Conservation (phyloP, 1,139 yeast genomes). For the Geotrichum phurueaensis region DNA sequence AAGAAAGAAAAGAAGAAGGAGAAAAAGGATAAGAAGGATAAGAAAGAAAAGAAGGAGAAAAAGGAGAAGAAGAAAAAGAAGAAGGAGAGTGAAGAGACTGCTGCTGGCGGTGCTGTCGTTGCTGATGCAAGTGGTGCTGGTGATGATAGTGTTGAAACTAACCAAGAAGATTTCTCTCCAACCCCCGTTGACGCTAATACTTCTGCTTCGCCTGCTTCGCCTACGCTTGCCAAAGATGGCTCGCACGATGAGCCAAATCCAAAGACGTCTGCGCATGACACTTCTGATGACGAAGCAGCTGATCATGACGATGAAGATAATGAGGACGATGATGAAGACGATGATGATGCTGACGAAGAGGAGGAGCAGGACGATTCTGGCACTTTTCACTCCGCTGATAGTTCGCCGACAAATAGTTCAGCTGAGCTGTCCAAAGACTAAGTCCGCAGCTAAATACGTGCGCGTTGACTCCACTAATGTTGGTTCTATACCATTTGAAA, state of each 20-base stretch:
- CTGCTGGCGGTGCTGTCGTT: neutral
- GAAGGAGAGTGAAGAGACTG: constrained; percentile 20
- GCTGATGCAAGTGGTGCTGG: neutral
- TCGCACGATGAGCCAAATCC: neutral
- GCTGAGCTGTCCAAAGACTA: neutral
- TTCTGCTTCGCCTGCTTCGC: neutral
- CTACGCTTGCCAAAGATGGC: neutral
- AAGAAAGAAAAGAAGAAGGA: constrained; percentile 1
- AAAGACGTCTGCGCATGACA: neutral
- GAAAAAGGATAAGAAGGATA: constrained; percentile 47
- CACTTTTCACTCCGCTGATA: neutral
- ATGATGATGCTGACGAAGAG: neutral
- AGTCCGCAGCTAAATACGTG: neutral
- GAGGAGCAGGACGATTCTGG: neutral
- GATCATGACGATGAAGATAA: neutral
- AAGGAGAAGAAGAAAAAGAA: constrained; percentile 34
- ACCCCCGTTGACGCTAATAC: neutral
- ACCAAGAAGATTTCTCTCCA: neutral
- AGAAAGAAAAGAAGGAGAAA: constrained; percentile 46
- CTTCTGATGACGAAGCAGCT: neutral
- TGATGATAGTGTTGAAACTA: neutral
- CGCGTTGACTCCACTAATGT: neutral
- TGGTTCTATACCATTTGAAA: neutral
- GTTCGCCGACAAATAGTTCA: neutral
- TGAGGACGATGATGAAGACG: neutral